Evolutionary conservation across 176 grass and related monocot species (phyloP), one percentile per base, ranked within the genome.

Genomic region (Calamus simplicifolius): DNA sequence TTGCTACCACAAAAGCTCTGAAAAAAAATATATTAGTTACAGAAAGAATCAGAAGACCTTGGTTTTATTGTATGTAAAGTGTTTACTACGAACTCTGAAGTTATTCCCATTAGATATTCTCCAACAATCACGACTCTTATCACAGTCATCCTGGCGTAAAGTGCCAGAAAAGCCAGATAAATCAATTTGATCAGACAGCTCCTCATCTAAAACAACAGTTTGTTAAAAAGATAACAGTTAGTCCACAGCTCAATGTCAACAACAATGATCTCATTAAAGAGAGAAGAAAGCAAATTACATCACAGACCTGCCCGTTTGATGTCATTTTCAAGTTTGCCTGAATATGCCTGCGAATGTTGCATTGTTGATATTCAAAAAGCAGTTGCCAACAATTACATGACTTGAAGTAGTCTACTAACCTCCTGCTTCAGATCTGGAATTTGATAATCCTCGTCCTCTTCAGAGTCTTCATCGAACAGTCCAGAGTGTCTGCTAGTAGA

Each of bases 1-100:
- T 54, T 43, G 35, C 35, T 43, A 43, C 35, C 3, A 7, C 12
- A 43, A 7, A 43, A 43, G 35, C 12, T 43, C 35, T 43, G 12
- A 13, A 43, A 43, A 3, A 2, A 13, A 43, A 43, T 12, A 43
- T 13, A 10, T 43, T 13, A 43, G 35, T 43, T 10, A 43, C 35
- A 13, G 27, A 69, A 35, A 54, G 25, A 60, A 73, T 69, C 67
- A 66, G 4, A 27, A 69, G 48, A 97, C 87, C 86, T 97, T 97
- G 77, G 73, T 82, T 69, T 97, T 90, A 57, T 97, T 80, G 70
- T 88, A 80, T 74, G 79, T 59, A 64, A 96, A 97, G 48, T 68
- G 73, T 80, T 85, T 90, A 72, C 92, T 90, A 70, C 92, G 81
- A 56, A 97, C 92, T 90, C 83, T 90, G 72, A 97, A 97, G 73